phyloP scores from a whole-genome alignment of 2,329 filamentous ascomycete species.

The Trichoderma sp. region DNA sequence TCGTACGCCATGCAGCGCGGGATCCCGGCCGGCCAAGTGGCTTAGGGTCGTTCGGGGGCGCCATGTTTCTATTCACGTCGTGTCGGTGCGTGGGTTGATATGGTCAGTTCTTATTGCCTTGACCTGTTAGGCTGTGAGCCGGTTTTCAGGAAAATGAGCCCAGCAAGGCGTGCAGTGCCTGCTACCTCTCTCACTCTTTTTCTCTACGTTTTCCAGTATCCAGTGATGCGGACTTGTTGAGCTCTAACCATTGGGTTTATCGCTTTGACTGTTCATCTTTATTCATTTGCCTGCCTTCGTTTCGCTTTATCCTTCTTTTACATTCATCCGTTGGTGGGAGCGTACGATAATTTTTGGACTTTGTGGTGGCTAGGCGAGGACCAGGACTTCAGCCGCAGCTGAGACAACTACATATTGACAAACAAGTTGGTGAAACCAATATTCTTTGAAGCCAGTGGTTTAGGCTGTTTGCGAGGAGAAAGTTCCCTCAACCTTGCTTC shows the following conservation, averaged over 20 bases:
- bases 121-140: not conserved
- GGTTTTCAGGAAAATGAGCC: not conserved
- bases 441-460: constrained; percentile 2
- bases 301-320: not conserved
- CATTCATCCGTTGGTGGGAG: not conserved
- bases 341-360: not conserved
- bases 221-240: not conserved
- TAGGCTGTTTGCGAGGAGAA: constrained; percentile 8
- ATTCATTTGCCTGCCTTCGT: not conserved
- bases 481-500: not conserved
- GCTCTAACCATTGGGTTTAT: not conserved
- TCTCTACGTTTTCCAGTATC: not conserved
- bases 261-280: not conserved
- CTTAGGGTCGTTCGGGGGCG: constrained; percentile 14
- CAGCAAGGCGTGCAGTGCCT: not conserved
- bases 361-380: not conserved
- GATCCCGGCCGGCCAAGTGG: constrained; percentile 13
- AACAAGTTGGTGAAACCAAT: not conserved
- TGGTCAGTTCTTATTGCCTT: not conserved
- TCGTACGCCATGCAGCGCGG: constrained; percentile 23
- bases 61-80: constrained; percentile 22
- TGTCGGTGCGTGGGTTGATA: not conserved
- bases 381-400: not conserved
- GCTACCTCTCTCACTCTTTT: not conserved
- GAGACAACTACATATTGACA: not conserved